Evolutionary conservation across 768 basidiomycete genomes (phyloP).

Genomic region (Naematelia encephala): DNA sequence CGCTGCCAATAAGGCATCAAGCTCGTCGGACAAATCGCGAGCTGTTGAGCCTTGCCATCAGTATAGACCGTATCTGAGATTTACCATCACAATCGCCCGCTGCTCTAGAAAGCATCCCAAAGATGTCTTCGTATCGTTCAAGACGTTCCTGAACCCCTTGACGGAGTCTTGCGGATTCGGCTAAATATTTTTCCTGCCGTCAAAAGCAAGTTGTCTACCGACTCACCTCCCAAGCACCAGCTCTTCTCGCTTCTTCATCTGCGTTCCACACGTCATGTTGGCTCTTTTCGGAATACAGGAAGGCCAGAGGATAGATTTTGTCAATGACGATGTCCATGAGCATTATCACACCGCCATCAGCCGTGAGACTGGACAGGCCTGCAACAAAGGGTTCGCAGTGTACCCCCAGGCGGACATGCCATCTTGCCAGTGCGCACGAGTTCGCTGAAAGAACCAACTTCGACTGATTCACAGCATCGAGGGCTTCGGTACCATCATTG

Average conservation of each 20-base stretch:
- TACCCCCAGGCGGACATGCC: constrained; percentile 86
- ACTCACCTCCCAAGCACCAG: constrained; percentile 70
- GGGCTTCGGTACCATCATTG: constrained; percentile 74
- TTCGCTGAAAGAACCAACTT: constrained; percentile 73
- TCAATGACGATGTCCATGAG: constrained; percentile 70
- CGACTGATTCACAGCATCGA: constrained; percentile 71
- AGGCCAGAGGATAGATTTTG: constrained; percentile 75
- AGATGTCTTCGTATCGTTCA: constrained; percentile 58
- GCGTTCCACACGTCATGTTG: constrained; percentile 62
- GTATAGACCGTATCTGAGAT: not conserved
- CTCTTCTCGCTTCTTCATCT: constrained; percentile 63
- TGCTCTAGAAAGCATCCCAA: constrained; percentile 60
- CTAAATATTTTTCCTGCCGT: constrained; percentile 60
- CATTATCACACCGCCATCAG: constrained; percentile 75
- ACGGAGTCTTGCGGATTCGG: constrained; percentile 61
- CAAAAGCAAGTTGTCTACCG: not conserved
- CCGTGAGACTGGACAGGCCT: constrained; percentile 70
- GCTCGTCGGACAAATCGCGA: constrained; percentile 55
- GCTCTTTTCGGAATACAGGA: constrained; percentile 64
- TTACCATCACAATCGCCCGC: constrained; percentile 52
- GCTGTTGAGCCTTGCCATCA: constrained; percentile 25
- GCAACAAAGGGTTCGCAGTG: constrained; percentile 63
- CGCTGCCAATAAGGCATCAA: constrained; percentile 65
- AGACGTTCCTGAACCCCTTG: constrained; percentile 61
- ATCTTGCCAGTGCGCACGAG: constrained; percentile 76